Evolutionary conservation across 176 grass and related monocot species (phyloP), one percentile per base, ranked within the genome.

Genomic region (Aechmea fasciata): DNA sequence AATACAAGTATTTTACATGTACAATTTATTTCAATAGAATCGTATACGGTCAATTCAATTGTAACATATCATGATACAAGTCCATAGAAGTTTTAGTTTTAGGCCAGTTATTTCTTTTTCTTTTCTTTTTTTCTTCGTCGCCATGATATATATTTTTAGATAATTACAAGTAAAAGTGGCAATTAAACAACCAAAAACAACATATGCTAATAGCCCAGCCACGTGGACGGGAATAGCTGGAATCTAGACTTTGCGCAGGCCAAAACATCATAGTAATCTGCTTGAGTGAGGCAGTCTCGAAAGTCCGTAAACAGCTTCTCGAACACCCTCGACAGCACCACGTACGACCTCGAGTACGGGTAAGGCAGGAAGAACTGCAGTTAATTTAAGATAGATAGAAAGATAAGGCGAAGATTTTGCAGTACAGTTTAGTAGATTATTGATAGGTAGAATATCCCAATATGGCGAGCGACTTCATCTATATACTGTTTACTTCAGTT

Each of bases 231-330:
- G 19, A 97, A 79, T 18, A 84, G 84, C 69, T 83, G 86, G 83
- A 97, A 97, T 71, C 82, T 92, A 22, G 89, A 79, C 75, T 90
- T 97, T 48, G 89, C 86, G 75, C 68, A 74, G 47, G 86, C 85
- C 61, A 97, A 68, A 6, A 84, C 73, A 47, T 85, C 88, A 78
- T 78, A 82, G 66, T 97, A 97, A 66, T 92, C 86, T 14, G 50
- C 63, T n/a, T 50, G 50, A 26, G 19, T 90, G 49, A 97, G 85
- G 73, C 94, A 97, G 73, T 97, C 89, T 10, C 89, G 80, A 76
- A 97, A 97, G 73, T 97, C 94, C 0, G 94, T 97, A 70, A 97
- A 87, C 52, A 97, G 74, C 77, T 92, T 97, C 72, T 97, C 94
- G 54, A 81, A 97, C 77, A 92, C 89, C 75, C 86, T 90, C 86